These are phyloP conservation scores for Rhodosporidiobolus sp. DNA, from an alignment of 768 basidiomycete species.

Conservation along the genomic window DNA sequence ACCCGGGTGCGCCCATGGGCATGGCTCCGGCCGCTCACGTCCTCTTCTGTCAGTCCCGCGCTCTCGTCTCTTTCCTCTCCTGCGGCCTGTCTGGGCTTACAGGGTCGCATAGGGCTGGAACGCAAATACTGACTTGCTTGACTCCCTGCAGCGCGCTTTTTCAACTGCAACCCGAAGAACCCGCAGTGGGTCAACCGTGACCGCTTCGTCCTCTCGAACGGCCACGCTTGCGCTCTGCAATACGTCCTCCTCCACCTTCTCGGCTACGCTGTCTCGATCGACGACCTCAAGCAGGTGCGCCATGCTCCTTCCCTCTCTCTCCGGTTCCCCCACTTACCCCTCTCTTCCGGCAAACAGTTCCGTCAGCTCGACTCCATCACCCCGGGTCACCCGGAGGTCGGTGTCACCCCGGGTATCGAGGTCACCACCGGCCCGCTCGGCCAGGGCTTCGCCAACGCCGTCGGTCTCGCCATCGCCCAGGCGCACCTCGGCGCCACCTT, in stretches of 20 bases:
- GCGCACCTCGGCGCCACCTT: conserved; percentile 83
- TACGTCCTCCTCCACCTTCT: conserved; percentile 87
- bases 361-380: conserved; percentile 85
- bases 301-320: background rate
- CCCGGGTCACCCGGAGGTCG: conserved; percentile 84
- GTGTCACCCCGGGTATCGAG: conserved; percentile 63
- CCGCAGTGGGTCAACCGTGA: conserved; percentile 95
- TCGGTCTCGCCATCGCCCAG: conserved; percentile 89
- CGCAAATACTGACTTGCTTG: background rate
- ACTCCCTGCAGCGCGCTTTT: conserved; percentile 58
- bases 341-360: conserved; percentile 54
- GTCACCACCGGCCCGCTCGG: conserved; percentile 96
- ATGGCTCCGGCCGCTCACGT: conserved; percentile 81
- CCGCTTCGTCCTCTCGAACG: conserved; percentile 94
- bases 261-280: conserved; percentile 86
- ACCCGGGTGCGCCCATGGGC: conserved; percentile 89
- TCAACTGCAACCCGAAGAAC: conserved; percentile 82
- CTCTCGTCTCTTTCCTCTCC: background rate
- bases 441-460: conserved; percentile 81
- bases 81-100: too few relatives aligned
- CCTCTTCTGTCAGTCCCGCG: conserved; percentile 66
- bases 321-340: background rate
- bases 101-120: background rate
- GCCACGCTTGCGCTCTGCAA: conserved; percentile 85
- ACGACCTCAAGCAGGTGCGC: conserved; percentile 72